Evolutionary conservation across 257 asterid species (phyloP).

Genomic region (Salvia rosmarinus): DNA sequence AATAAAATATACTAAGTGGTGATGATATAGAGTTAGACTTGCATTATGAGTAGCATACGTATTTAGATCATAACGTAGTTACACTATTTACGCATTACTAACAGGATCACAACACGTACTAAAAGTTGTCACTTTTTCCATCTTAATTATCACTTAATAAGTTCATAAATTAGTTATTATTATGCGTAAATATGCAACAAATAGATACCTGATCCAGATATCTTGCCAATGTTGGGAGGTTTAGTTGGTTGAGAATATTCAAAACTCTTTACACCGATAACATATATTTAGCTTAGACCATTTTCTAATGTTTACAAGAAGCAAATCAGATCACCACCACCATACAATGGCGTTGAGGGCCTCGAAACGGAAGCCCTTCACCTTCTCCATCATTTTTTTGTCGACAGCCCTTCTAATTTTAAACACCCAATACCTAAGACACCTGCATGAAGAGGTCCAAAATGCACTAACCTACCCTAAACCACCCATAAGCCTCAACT

Average conservation of each 20-base stretch:
- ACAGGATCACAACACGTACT: too few species aligned
- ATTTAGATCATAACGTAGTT: background rate
- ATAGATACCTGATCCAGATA: background rate
- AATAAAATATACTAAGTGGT: too few species aligned
- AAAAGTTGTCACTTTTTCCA: background rate
- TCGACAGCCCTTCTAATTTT: slow-evolving; percentile 40
- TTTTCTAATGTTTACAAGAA: background rate
- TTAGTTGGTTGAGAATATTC: slow-evolving; percentile 28
- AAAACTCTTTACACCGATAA: slow-evolving; percentile 24
- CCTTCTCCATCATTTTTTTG: slow-evolving; percentile 41
- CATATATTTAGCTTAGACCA: background rate
- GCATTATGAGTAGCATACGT: background rate
- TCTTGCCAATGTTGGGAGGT: slow-evolving; percentile 9
- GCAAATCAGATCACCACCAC: background rate
- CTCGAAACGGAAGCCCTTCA: slow-evolving; percentile 40
- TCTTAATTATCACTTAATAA: background rate
- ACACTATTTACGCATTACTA: background rate
- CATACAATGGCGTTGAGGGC: slow-evolving; percentile 49
- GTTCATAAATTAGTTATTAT: background rate
- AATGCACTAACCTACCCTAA: background rate
- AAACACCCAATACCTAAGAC: slow-evolving; percentile 39
- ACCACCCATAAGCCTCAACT: slow-evolving; percentile 19
- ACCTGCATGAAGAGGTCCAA: slow-evolving; percentile 30
- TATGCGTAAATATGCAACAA: too few species aligned
- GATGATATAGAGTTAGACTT: background rate